phyloP scores from a whole-genome alignment of 2,329 filamentous ascomycete genomes.

The Rhexocercosporidium sp. region DNA sequence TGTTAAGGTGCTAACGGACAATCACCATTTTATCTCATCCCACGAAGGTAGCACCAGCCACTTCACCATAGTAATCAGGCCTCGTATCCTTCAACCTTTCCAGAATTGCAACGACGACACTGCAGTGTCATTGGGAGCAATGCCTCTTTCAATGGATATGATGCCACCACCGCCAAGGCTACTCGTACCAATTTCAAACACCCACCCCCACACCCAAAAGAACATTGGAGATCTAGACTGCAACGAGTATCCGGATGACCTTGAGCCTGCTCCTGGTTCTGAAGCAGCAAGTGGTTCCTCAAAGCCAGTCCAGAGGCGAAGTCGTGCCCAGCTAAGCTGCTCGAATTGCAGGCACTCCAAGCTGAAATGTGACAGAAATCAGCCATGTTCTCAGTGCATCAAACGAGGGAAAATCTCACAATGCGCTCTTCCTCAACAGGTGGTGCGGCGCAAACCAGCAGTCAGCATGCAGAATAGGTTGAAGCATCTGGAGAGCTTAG shows the following conservation, averaged over 20 bases:
- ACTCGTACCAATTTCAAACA: neutral
- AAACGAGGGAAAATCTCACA: slow-evolving; percentile 53
- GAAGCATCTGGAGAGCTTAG: slow-evolving; percentile 61
- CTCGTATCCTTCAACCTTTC: too few relatives aligned
- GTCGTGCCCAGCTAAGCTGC: slow-evolving; percentile 30
- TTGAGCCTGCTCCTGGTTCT: neutral
- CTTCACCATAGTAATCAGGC: too few relatives aligned
- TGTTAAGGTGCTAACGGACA: too few relatives aligned
- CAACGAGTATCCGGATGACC: neutral
- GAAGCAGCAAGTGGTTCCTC: neutral
- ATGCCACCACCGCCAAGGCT: neutral
- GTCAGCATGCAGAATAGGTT: slow-evolving; percentile 60
- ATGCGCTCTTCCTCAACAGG: slow-evolving; percentile 56
- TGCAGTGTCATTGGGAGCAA: neutral
- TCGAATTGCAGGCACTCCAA: slow-evolving; percentile 32
- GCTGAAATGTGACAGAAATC: slow-evolving; percentile 57
- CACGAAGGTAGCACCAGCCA: too few relatives aligned
- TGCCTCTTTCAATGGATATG: neutral
- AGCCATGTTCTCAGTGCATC: slow-evolving; percentile 58
- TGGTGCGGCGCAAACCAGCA: slow-evolving; percentile 46
- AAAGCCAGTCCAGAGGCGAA: slow-evolving; percentile 23
- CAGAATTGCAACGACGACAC: too few relatives aligned
- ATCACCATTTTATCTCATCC: too few relatives aligned
- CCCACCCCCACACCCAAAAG: too few relatives aligned
- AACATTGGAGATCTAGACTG: too few relatives aligned